Conservation (phyloP, 1,284 basidiomycete genomes). For the Ganoderma resinaceum region DNA sequence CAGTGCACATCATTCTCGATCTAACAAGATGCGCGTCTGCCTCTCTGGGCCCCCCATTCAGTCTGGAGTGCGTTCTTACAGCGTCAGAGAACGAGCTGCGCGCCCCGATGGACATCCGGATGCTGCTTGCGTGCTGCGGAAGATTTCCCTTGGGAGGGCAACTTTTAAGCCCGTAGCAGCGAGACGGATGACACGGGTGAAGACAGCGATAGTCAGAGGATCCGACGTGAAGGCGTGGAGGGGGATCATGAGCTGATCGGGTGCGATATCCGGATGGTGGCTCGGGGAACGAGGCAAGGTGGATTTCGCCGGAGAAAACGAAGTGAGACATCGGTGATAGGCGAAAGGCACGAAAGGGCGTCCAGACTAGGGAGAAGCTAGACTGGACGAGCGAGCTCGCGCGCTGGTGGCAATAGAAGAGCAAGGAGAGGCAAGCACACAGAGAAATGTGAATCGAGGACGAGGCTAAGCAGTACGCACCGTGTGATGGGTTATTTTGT, state of each 20-base stretch:
- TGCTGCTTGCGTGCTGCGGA: background rate
- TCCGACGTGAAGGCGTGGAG: background rate
- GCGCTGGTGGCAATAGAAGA: background rate
- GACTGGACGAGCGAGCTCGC: background rate
- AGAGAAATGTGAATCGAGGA: background rate
- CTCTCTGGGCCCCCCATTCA: background rate
- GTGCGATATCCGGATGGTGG: conserved; percentile 24
- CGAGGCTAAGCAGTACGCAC: conserved; percentile 8
- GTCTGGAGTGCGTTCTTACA: background rate
- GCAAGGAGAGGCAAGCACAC: background rate
- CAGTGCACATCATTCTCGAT: background rate
- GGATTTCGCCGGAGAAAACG: conserved; percentile 15
- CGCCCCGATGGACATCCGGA: background rate
- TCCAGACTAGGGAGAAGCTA: conserved; percentile 13
- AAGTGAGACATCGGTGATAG: background rate
- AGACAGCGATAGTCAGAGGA: background rate
- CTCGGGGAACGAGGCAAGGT: conserved; percentile 22
- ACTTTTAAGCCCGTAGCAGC: background rate
- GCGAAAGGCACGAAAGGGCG: conserved; percentile 3
- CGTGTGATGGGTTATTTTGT: conserved; percentile 7
- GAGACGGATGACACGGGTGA: background rate
- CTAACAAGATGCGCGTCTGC: conserved; percentile 5
- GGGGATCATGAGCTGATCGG: conserved; percentile 30
- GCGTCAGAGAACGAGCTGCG: background rate
- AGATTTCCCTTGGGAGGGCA: background rate